Conservation (phyloP, 306 rosid species). For the Gillenia trifoliata region DNA sequence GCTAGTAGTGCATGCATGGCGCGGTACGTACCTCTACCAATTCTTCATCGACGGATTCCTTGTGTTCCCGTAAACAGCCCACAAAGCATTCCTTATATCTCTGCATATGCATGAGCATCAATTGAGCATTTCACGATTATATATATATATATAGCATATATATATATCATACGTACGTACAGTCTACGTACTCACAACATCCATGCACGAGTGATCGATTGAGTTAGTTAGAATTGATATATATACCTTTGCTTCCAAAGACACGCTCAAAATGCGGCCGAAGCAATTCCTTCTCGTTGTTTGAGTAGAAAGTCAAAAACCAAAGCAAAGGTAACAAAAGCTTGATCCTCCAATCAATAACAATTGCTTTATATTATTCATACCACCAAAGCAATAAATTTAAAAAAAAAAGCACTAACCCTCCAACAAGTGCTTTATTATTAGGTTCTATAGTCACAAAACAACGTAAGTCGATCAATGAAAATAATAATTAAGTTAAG, state of each 20-base stretch:
- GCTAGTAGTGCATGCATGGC: too few species aligned
- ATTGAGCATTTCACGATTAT: not conserved
- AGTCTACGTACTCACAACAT: too few species aligned
- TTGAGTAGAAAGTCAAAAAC: conserved; percentile 76
- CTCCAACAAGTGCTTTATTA: conserved; percentile 52
- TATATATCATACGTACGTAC: too few species aligned
- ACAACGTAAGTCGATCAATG: not conserved
- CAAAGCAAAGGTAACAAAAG: conserved; percentile 67
- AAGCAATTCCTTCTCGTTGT: conserved; percentile 66
- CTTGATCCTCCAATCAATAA: conserved; percentile 95
- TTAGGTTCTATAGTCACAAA: conserved; percentile 57
- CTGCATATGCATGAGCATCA: conserved; percentile 38
- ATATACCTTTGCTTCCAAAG: conserved; percentile 63
- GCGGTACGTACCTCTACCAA: conserved; percentile 65
- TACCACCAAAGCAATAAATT: conserved; percentile 94
- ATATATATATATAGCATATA: not conserved
- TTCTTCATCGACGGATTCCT: conserved; percentile 82
- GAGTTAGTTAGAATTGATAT: not conserved
- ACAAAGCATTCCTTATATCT: conserved; percentile 60
- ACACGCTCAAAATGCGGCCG: conserved; percentile 71
- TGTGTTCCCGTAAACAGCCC: conserved; percentile 71
- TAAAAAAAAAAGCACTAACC: conserved; percentile 66
- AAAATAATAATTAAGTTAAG: too few species aligned
- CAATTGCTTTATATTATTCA: conserved; percentile 94
- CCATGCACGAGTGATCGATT: too few species aligned